Evolutionary conservation across 129 eudicot genomes (phyloP).

Genomic region (Arctium minus): DNA sequence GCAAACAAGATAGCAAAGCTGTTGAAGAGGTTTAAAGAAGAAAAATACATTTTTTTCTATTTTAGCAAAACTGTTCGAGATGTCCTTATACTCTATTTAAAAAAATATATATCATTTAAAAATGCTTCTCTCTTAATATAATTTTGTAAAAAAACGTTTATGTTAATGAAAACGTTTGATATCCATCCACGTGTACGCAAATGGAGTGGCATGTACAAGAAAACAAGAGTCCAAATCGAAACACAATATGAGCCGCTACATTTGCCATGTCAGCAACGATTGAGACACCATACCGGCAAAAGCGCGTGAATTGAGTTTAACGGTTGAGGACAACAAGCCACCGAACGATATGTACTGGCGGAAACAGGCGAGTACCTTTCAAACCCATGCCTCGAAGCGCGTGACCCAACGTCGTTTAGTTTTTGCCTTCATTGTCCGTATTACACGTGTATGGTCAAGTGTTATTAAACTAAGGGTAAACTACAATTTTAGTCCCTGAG

Average conservation of each 20-base stretch:
- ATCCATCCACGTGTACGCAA: conserved; percentile 24
- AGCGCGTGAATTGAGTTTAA: conserved; percentile 9
- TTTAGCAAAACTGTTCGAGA: too few species aligned
- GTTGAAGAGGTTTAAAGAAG: too few species aligned
- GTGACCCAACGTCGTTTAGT: not conserved
- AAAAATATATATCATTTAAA: too few species aligned
- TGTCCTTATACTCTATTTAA: too few species aligned
- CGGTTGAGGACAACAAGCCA: conserved; percentile 12
- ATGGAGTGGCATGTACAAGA: not conserved
- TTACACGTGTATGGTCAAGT: conserved; percentile 25
- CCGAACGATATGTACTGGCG: not conserved
- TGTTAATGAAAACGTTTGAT: too few species aligned
- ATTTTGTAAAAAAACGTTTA: too few species aligned
- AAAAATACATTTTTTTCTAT: too few species aligned
- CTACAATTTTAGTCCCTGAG: too few species aligned
- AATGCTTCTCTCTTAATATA: too few species aligned
- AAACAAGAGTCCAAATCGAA: not conserved
- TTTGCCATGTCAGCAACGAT: not conserved
- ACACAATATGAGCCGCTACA: not conserved
- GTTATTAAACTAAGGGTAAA: too few species aligned
- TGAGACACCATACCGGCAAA: conserved; percentile 6
- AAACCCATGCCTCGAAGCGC: conserved; percentile 3
- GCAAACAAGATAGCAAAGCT: too few species aligned
- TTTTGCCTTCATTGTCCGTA: not conserved
- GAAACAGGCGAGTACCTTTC: not conserved